Evolutionary conservation across 2,329 filamentous ascomycete species (phyloP).

Genomic region (Esteya vermicola): DNA sequence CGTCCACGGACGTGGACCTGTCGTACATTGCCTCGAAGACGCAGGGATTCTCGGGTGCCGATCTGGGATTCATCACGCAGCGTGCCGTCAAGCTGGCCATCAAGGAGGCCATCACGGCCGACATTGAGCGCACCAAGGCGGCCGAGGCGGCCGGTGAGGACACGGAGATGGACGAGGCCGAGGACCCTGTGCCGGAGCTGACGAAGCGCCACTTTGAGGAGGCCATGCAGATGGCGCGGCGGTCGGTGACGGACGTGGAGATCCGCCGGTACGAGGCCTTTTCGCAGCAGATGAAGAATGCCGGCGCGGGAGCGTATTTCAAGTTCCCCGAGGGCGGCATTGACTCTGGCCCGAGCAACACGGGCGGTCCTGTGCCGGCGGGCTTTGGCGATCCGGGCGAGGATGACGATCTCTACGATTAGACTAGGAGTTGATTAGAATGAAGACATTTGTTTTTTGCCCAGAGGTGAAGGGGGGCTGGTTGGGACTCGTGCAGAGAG

Average conservation of each 20-base stretch:
- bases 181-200: constrained; percentile 90
- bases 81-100: constrained; percentile 98
- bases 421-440: constrained; percentile 53
- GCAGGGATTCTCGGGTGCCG: constrained; percentile 97
- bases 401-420: constrained; percentile 95
- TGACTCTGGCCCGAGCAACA: constrained; percentile 51
- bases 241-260: constrained; percentile 92
- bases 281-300: constrained; percentile 97
- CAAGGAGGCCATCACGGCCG: constrained; percentile 81
- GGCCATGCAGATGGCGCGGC: constrained; percentile 88
- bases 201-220: constrained; percentile 97
- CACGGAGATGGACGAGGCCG: constrained; percentile 66
- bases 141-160: constrained; percentile 73
- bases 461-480: neutral
- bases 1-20: constrained; percentile 75
- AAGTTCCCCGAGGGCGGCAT: constrained; percentile 70
- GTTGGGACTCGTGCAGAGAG: too few relatives aligned
- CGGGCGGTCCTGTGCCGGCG: constrained; percentile 17
- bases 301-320: constrained; percentile 92
- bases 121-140: constrained; percentile 83
- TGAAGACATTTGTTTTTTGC: neutral
- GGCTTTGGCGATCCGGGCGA: constrained; percentile 76
- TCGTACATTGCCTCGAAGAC: constrained; percentile 91
- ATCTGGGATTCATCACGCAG: constrained; percentile 98
- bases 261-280: constrained; percentile 98